phyloP scores from a whole-genome alignment of 345 rosid species.

The Camelina neglecta region DNA sequence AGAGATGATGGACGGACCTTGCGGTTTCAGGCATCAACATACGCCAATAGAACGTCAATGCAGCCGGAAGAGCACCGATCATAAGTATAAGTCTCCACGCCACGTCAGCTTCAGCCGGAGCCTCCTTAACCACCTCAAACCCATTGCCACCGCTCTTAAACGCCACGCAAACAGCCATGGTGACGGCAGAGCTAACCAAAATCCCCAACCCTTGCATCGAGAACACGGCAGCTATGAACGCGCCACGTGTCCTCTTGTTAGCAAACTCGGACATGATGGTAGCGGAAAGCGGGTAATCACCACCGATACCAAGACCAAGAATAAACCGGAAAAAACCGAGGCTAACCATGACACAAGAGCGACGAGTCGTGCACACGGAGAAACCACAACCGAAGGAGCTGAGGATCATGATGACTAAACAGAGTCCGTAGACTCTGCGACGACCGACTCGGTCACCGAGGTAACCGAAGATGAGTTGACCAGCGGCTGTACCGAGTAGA shows the following conservation, averaged over 20 bases:
- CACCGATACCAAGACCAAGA: conserved; percentile 80
- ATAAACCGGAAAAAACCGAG: conserved; percentile 72
- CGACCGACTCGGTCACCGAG: conserved; percentile 71
- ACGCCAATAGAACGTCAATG: conserved; percentile 75
- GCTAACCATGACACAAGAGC: conserved; percentile 59
- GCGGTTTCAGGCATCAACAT: conserved; percentile 94
- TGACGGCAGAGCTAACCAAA: conserved; percentile 58
- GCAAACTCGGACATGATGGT: conserved; percentile 91
- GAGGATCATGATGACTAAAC: conserved; percentile 60
- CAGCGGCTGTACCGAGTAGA: conserved; percentile 64
- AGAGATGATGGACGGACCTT: conserved; percentile 46
- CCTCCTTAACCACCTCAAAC: background rate
- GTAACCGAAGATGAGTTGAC: conserved; percentile 67
- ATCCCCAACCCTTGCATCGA: conserved; percentile 88
- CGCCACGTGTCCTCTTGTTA: conserved; percentile 73
- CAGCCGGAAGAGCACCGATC: conserved; percentile 80
- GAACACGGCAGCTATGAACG: conserved; percentile 72
- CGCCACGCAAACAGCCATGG: conserved; percentile 54
- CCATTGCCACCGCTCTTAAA: conserved; percentile 33
- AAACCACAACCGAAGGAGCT: conserved; percentile 76
- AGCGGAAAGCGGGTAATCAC: conserved; percentile 83
- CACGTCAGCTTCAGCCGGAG: conserved; percentile 59
- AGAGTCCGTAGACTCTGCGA: conserved; percentile 65
- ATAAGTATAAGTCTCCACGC: conserved; percentile 80
- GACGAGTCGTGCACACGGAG: conserved; percentile 58